Evolutionary conservation across 148 eudicot species (phyloP).

Genomic region (Rhododendron vialii): DNA sequence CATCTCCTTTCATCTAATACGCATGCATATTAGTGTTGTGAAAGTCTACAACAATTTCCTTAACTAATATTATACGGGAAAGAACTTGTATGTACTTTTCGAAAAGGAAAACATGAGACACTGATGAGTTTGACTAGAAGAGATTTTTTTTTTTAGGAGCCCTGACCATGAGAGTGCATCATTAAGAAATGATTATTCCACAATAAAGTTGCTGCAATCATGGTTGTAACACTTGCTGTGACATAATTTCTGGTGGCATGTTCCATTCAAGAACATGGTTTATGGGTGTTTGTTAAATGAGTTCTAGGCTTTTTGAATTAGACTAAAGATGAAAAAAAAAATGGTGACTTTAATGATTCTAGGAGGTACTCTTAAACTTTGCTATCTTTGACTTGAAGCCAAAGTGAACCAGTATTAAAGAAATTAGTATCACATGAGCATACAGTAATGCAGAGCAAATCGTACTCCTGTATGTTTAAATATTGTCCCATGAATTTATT

Average conservation of each 20-base stretch:
- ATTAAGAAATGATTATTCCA: slow-evolving; percentile 22
- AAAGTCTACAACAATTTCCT: neutral
- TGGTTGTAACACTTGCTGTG: slow-evolving; percentile 5
- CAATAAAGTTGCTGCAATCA: slow-evolving; percentile 2
- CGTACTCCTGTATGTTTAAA: slow-evolving; percentile 1
- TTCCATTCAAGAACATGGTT: slow-evolving; percentile 10
- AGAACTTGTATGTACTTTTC: neutral
- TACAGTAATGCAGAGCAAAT: slow-evolving; percentile 2
- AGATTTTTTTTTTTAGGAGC: neutral
- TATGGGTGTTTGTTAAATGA: slow-evolving; percentile 8
- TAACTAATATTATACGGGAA: neutral
- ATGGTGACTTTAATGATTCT: slow-evolving; percentile 26
- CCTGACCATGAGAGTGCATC: slow-evolving; percentile 20
- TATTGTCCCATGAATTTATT: slow-evolving; percentile 5
- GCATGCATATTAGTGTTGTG: neutral
- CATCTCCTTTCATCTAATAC: neutral
- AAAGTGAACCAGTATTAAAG: slow-evolving; percentile 23
- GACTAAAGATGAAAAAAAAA: slow-evolving; percentile 7
- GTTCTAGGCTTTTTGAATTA: slow-evolving; percentile 9
- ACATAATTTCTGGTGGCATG: slow-evolving; percentile 13
- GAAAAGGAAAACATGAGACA: neutral
- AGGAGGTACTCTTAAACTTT: slow-evolving; percentile 17
- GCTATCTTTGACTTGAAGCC: slow-evolving; percentile 42
- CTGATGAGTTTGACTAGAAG: neutral
- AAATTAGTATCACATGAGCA: slow-evolving; percentile 7